Base-by-base conservation (phyloP, 2,329 filamentous ascomycete genomes). In the Alternaria postmessia region DNA sequence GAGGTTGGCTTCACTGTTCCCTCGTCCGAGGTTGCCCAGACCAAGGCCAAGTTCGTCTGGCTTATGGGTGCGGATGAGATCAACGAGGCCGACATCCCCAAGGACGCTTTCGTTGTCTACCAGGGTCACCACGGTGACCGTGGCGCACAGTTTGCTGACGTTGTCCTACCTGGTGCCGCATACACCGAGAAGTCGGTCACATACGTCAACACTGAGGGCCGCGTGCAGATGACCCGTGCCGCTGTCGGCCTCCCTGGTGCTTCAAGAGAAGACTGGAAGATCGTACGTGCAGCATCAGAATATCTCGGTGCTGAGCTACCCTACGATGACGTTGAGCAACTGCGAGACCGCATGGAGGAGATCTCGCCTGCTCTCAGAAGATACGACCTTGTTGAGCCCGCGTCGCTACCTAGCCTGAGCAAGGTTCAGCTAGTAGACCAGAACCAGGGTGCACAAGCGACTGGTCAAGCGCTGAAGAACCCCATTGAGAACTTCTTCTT, bases 101-200 rank as follows among this genome's bases (percentile, higher is more conserved):
- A 95, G 85, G 91, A 95, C 68, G 94, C 95, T 12, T 99, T 98
- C 77, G 90, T 99, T 64, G 88, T 99, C 73, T 99, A 99, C 85
- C 95, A 99, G 82, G 95, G 95, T 67, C 95, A 99, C 81, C 95
- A 99, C 80, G 95, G 95, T 81, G 95, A 99, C 82, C 88, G 88
- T 54, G 95, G 94, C 66, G 95, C 95, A 56, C 91, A 96, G 81
- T 88, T 97, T 63, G 95, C 95, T 49, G 94, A 99, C 74, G 88
- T 99, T 59, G 87, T 99, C 68, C 91, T 99, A 20, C 95, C 95
- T 28, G 94, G 93, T 68, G 93, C 93, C 51, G 93, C 95, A 12
- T 99, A 97, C 83, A 98, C 94, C 24, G 95, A 99, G 84, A 99
- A 98, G 85, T 88, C 91, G 24, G 94, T 89, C 61, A 99, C 95